Evolutionary conservation across 495 filamentous ascomycete genomes (phyloP), one percentile per base, ranked within the genome.

Genomic region (Podospora australis): DNA sequence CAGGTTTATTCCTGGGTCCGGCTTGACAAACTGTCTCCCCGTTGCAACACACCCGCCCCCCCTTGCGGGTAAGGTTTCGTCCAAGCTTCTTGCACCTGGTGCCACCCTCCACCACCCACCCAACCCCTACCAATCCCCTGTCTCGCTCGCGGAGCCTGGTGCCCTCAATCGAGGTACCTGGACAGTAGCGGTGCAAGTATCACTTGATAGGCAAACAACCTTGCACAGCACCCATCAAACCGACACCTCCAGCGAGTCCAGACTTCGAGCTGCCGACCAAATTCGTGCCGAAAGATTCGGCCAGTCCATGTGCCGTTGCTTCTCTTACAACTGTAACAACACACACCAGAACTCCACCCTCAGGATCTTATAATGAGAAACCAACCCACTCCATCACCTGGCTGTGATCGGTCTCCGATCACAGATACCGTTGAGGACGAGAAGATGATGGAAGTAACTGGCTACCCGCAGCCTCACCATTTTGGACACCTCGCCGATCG

Each of bases 371-470:
- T 26, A 28, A 43, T 21, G 17, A 36, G 24, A 10, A 24, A 11
- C 40, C 40, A 24, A 13, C 40, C 40, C 40, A 14, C 28, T 28
- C 22, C 42, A 45, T 14, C 21, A n/a, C 42, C 29, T 30, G 16
- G 20, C 28, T 8, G n/a, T n/a, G n/a, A 17, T 29, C 26, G 13
- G 20, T 20, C 1, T 20, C 19, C 16, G 9, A n/a, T 30, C 26
- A 22, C 44, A 35, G 32, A 36, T 17, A 19, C 32, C 20, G 3
- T 38, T 14, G 2, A 7, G 3, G 19, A 13, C 29, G 26, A 44
- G 24, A 58, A 55, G 40, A 60, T 60, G 55, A 53, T 50, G 14
- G 57, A 57, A 38, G 51, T 60, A 39, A 52, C 48, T 29, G 23
- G 22, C 26, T 58, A 52, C 41, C 44, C 54, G 11, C 41, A 48